Base-by-base conservation (phyloP, 345 rosid genomes). In the Punica granatum region DNA sequence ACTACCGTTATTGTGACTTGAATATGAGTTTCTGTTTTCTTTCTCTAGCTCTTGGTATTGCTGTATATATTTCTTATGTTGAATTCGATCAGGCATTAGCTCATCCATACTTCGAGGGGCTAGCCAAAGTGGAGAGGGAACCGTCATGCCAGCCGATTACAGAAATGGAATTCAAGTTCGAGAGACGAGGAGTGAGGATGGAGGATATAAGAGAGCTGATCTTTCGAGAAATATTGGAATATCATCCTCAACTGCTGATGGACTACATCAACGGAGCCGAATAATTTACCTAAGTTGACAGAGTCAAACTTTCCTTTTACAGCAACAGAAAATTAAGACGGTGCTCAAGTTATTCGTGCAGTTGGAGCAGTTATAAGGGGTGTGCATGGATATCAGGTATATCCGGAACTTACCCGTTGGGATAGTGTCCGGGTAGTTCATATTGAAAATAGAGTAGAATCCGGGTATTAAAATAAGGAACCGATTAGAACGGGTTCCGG, bases 121-220 rank as follows among this genome's bases (percentile, higher is more conserved):
- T 87, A 65, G 83, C 92, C 15, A 85, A 77, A 81, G 83, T 92
- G 49, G 95, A 92, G 73, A 92, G 96, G 75, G 96, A 92, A 73
- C 98, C 92, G 41, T 88, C 97, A 39, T 80, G 88, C 72, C 92
- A 88, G 36, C 97, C 89, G 64, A 84, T 90, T 67, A 78, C 97
- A 44, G 82, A 90, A 75, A 85, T 85, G 92, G 98, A 90, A 73
- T 84, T 90, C 64, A 97, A 90, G 76, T 84, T 92, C 53, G 97
- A 88, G 83, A 90, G 91, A 56, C 78, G 90, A 60, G 86, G 86
- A 60, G 87, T 83, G 48, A 85, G 91, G 21, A 85, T 88, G 75
- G 97, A 90, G 65, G 95, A 92, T 73, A 78, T 85, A 63, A 69
- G 89, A 69, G 97, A 90, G 77, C 82, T 88, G 63, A 85, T 92